These are phyloP conservation scores for Epichloe gansuensis DNA, from an alignment of 2,329 filamentous ascomycete genomes.

Conservation along the genomic window DNA sequence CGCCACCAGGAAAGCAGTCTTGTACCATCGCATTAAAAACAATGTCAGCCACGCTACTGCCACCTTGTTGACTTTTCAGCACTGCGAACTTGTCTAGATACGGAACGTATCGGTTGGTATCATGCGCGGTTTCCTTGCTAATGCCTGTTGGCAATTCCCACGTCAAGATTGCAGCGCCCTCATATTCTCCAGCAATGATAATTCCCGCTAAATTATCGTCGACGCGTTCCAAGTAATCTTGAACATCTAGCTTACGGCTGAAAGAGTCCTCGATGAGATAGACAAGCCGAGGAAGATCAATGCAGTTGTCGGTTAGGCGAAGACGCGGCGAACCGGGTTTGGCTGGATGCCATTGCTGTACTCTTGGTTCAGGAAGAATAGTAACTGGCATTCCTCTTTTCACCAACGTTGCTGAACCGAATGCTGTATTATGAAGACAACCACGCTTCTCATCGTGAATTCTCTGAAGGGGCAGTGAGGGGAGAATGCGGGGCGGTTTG, in stretches of 20 bases:
- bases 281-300: slow-evolving; percentile 73
- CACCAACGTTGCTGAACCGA: slow-evolving; percentile 58
- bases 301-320: slow-evolving; percentile 63
- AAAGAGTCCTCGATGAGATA: slow-evolving; percentile 93
- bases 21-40: slow-evolving; percentile 94
- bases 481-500: slow-evolving; percentile 85
- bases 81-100: slow-evolving; percentile 98
- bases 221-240: slow-evolving; percentile 73
- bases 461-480: slow-evolving; percentile 68
- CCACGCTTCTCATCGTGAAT: slow-evolving; percentile 28
- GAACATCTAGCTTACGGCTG: slow-evolving; percentile 66
- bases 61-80: slow-evolving; percentile 74
- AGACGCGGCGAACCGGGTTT: slow-evolving; percentile 46
- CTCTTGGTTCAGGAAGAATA: slow-evolving; percentile 66
- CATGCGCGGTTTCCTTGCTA: slow-evolving; percentile 39
- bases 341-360: slow-evolving; percentile 56
- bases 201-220: slow-evolving; percentile 73
- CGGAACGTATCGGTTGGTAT: slow-evolving; percentile 59
- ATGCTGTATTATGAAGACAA: slow-evolving; percentile 20
- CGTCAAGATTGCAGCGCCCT: slow-evolving; percentile 86
- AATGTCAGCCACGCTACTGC: slow-evolving; percentile 85
- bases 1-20: slow-evolving; percentile 74
- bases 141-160: slow-evolving; percentile 70
- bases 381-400: slow-evolving; percentile 86
- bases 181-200: slow-evolving; percentile 92